These are phyloP conservation scores for Chrysanthemum makinoi DNA, from an alignment of 129 eudicot species.

Conservation along the genomic window DNA sequence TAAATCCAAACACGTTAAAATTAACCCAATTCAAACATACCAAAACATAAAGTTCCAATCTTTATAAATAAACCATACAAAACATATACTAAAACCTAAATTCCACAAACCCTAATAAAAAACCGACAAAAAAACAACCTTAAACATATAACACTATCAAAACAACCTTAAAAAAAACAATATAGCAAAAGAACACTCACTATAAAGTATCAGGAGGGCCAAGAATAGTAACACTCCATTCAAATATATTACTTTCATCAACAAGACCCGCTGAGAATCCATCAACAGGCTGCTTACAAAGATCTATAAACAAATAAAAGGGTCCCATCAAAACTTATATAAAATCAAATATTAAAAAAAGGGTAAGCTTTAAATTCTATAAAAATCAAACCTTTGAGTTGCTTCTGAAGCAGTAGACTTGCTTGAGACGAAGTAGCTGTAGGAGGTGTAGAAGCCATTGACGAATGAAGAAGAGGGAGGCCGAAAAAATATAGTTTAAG, in stretches of 20 bases:
- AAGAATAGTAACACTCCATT: constrained; percentile 84
- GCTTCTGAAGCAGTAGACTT: constrained; percentile 85
- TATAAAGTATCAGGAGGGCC: constrained; percentile 92
- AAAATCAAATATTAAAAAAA: constrained; percentile 3
- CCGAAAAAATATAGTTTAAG: constrained; percentile 7
- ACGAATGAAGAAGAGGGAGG: constrained; percentile 14
- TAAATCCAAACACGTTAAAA: neutral
- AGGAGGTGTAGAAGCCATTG: constrained; percentile 50
- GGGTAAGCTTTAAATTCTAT: neutral
- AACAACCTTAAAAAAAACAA: neutral
- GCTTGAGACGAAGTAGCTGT: constrained; percentile 53
- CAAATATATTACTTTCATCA: constrained; percentile 76
- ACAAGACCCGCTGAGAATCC: constrained; percentile 90
- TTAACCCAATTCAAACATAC: constrained; percentile 5
- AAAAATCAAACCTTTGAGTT: constrained; percentile 62
- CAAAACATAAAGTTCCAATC: constrained; percentile 17
- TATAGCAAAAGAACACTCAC: constrained; percentile 37
- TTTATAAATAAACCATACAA: neutral
- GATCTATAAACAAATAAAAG: constrained; percentile 50
- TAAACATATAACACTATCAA: constrained; percentile 1
- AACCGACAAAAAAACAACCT: constrained; percentile 12
- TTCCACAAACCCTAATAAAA: constrained; percentile 18
- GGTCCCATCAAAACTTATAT: constrained; percentile 3
- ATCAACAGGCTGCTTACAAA: constrained; percentile 87
- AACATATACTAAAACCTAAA: neutral